A percentile compares a stretch with the other conserved stretches of the same genome.
Evolutionary conservation across 805 yeast species (phyloP).

Genomic region (Saturnispora galanensis): DNA sequence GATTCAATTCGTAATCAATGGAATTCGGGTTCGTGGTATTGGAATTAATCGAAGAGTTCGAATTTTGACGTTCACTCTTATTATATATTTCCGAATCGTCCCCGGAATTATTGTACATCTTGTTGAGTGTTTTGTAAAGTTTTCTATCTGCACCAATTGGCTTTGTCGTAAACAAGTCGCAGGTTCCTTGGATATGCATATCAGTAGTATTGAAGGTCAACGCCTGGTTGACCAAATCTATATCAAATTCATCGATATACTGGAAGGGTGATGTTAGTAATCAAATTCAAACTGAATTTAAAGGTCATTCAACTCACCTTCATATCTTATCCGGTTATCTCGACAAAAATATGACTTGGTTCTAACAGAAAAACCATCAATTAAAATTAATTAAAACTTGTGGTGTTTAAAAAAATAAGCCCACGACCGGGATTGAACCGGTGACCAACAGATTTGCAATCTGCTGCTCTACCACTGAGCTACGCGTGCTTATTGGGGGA

Average conservation of each 20-base stretch:
- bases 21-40: conserved; percentile 11
- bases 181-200: conserved; percentile 73
- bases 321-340: not conserved
- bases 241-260: conserved; percentile 89
- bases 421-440: conserved; percentile 91
- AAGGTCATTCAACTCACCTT: not conserved
- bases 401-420: conserved; percentile 31
- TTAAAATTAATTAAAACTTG: not conserved
- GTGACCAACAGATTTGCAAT: conserved; percentile 98
- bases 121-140: conserved; percentile 77
- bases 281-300: too few relatives aligned
- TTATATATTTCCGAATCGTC: conserved; percentile 5
- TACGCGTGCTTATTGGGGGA: conserved; percentile 28
- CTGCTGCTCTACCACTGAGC: conserved; percentile 99
- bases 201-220: conserved; percentile 70
- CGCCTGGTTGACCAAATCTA: conserved; percentile 84
- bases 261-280: conserved; percentile 20
- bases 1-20: conserved; percentile 16
- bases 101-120: conserved; percentile 29
- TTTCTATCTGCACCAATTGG: conserved; percentile 86
- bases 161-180: conserved; percentile 91
- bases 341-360: too few relatives aligned
- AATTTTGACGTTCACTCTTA: conserved; percentile 15
- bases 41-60: conserved; percentile 14
- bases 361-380: not conserved